Evolutionary conservation across 1,284 basidiomycete species (phyloP).

Genomic region (Grifola frondosa): DNA sequence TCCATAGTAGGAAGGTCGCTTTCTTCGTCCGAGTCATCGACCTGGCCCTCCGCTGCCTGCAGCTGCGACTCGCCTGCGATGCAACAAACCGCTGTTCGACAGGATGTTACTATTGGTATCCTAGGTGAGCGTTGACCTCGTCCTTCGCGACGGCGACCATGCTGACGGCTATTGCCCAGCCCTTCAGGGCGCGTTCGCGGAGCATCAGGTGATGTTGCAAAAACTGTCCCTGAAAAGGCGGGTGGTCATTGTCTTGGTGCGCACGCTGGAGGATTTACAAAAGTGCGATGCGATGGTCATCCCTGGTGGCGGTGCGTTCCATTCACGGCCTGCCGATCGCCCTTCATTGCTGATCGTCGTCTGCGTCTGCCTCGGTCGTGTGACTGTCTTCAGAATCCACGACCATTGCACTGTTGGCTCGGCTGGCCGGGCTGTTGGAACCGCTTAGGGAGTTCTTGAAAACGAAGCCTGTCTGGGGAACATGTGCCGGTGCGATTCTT

Average conservation of each 20-base stretch:
- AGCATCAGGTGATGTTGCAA: conserved; percentile 78
- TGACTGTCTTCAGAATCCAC: conserved; percentile 70
- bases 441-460: conserved; percentile 73
- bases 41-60: too few relatives aligned
- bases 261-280: conserved; percentile 73
- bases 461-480: conserved; percentile 88
- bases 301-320: conserved; percentile 77
- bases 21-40: too few relatives aligned
- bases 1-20: too few relatives aligned
- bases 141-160: not conserved
- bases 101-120: conserved; percentile 35
- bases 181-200: conserved; percentile 91
- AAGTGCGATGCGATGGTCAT: conserved; percentile 87
- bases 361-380: conserved; percentile 3
- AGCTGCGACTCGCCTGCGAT: conserved; percentile 5
- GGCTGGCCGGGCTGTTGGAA: conserved; percentile 76
- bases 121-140: conserved; percentile 28
- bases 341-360: not conserved
- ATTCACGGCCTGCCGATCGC: not conserved
- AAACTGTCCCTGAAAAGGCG: conserved; percentile 48
- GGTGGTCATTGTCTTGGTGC: conserved; percentile 65
- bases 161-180: conserved; percentile 45
- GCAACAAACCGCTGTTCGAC: conserved; percentile 11
- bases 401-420: conserved; percentile 86
- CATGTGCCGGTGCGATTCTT: conserved; percentile 95